Evolutionary conservation across 305 asterid species (phyloP).

Genomic region (Stenogyne calaminthoides): DNA sequence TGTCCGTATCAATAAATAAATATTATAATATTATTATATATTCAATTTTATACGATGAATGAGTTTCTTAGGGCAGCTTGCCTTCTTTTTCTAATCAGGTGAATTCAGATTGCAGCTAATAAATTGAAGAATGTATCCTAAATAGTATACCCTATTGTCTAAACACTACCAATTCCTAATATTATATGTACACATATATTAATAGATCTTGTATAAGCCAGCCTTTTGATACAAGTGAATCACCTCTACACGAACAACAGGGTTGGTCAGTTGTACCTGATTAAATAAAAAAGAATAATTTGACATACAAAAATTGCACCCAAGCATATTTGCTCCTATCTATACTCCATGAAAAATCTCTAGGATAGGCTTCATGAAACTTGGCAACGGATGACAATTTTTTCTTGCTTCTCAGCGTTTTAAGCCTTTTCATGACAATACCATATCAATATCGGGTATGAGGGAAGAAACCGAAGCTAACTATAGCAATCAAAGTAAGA

Average conservation of each 20-base stretch:
- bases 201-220: neutral
- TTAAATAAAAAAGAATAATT: neutral
- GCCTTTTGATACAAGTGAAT: neutral
- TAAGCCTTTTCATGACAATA: slow-evolving; percentile 38
- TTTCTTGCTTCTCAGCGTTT: slow-evolving; percentile 18
- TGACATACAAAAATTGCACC: slow-evolving; percentile 14
- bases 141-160: neutral
- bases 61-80: too few relatives aligned
- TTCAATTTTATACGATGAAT: too few relatives aligned
- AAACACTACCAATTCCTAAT: neutral
- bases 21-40: too few relatives aligned
- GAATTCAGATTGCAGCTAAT: neutral
- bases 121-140: neutral
- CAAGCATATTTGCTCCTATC: slow-evolving; percentile 7
- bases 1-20: too few relatives aligned
- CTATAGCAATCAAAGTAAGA: too few relatives aligned
- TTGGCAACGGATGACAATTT: neutral
- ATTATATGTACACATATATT: neutral
- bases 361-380: neutral
- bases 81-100: neutral
- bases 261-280: slow-evolving; percentile 16
- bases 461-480: neutral
- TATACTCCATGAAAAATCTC: neutral
- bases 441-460: neutral
- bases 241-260: slow-evolving; percentile 12